A percentile compares a stretch with the other conserved stretches of the same genome.
phyloP scores from a whole-genome alignment of 192 early-diverging fungal species.

The Backusella tarrabulga region DNA sequence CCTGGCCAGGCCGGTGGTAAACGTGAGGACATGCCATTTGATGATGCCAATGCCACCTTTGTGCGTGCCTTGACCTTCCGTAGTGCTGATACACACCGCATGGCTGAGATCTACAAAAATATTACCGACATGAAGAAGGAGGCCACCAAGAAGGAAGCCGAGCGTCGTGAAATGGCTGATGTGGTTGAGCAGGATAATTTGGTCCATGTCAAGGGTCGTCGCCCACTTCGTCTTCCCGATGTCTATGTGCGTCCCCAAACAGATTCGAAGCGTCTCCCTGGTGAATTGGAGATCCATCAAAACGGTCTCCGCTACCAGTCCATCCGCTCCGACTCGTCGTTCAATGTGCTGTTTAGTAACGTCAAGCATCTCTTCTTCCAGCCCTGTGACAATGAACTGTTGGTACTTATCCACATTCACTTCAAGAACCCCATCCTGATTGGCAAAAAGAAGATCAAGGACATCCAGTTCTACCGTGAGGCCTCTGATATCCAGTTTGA shows the following conservation, averaged over 20 bases:
- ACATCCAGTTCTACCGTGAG: slow-evolving; percentile 98
- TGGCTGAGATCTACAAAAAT: slow-evolving; percentile 81
- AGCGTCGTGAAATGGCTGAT: slow-evolving; percentile 94
- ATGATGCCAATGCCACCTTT: slow-evolving; percentile 86
- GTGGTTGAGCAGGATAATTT: slow-evolving; percentile 94
- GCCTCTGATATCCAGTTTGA: slow-evolving; percentile 93
- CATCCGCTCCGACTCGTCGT: slow-evolving; percentile 72
- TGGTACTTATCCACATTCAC: slow-evolving; percentile 94
- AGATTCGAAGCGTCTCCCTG: slow-evolving; percentile 88
- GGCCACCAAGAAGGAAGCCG: slow-evolving; percentile 88
- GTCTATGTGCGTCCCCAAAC: slow-evolving; percentile 90
- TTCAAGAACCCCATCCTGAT: slow-evolving; percentile 97
- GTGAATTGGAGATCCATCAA: slow-evolving; percentile 95
- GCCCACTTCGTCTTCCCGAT: slow-evolving; percentile 80
- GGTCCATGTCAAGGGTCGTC: slow-evolving; percentile 69
- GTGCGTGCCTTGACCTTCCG: slow-evolving; percentile 91
- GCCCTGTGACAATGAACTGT: slow-evolving; percentile 94
- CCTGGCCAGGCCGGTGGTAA: slow-evolving; percentile 91
- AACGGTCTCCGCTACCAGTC: slow-evolving; percentile 95
- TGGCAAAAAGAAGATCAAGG: slow-evolving; percentile 97
- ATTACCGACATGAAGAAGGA: slow-evolving; percentile 94
- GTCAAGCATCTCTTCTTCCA: slow-evolving; percentile 98
- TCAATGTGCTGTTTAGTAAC: slow-evolving; percentile 96
- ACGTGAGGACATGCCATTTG: slow-evolving; percentile 86
- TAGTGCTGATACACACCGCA: slow-evolving; percentile 76